phyloP scores from a whole-genome alignment of 306 rosid genomes.

The Trifolium dubium region DNA sequence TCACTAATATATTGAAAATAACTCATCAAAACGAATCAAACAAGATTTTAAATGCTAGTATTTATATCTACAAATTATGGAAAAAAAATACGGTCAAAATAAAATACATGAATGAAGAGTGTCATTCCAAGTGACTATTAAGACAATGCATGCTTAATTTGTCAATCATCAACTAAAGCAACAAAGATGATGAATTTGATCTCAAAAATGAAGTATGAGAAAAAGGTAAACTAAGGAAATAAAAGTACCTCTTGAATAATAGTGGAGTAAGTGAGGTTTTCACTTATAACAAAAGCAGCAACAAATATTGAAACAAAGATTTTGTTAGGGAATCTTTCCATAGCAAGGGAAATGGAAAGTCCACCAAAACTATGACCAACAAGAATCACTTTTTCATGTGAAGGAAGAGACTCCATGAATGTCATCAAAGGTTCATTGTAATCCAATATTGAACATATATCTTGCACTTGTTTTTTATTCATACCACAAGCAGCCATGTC shows the following conservation, averaged over 20 bases:
- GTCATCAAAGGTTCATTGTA: constrained; percentile 49
- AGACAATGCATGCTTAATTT: too few species aligned
- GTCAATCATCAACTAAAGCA: too few species aligned
- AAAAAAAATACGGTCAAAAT: too few species aligned
- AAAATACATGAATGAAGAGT: too few species aligned
- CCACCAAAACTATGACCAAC: constrained; percentile 67
- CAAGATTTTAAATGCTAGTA: too few species aligned
- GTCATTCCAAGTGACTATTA: too few species aligned
- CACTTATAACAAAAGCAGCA: constrained; percentile 49
- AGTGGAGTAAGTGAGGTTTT: constrained; percentile 14
- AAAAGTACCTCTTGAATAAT: constrained; percentile 30
- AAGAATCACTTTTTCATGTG: constrained; percentile 42
- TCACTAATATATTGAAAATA: too few species aligned
- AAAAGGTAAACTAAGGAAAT: not conserved
- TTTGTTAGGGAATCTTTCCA: constrained; percentile 58
- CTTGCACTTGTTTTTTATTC: constrained; percentile 45
- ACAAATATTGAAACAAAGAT: constrained; percentile 50
- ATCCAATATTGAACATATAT: constrained; percentile 45
- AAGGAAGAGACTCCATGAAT: constrained; percentile 47
- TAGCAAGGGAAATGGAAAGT: constrained; percentile 45
- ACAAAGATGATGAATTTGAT: too few species aligned
- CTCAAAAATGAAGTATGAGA: too few species aligned
- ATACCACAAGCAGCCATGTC: constrained; percentile 57
- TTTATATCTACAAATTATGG: too few species aligned
- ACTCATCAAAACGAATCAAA: too few species aligned